These are phyloP conservation scores for Metschnikowia vanudenii DNA, from an alignment of 805 yeast species.

Conservation along the genomic window DNA sequence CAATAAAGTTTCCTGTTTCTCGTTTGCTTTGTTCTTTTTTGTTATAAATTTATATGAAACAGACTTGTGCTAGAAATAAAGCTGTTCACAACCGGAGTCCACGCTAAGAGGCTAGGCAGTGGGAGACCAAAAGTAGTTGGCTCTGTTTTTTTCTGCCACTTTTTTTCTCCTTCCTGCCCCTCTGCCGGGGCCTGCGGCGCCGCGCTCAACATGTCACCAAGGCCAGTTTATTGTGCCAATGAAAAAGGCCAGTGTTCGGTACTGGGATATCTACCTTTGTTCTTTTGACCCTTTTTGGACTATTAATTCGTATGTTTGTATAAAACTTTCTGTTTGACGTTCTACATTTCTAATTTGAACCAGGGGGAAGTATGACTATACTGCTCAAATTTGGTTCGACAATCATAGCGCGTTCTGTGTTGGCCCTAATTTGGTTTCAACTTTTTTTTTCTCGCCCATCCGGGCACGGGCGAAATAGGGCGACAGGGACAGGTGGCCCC, in stretches of 20 bases:
- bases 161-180: conserved; percentile 2
- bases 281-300: background rate
- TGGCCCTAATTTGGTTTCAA: background rate
- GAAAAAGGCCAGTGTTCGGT: no score
- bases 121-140: conserved; percentile 4
- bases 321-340: no score
- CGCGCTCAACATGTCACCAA: conserved; percentile 2
- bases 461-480: background rate
- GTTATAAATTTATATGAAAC: no score
- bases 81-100: background rate
- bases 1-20: background rate
- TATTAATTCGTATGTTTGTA: no score
- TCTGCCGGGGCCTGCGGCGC: conserved; percentile 6
- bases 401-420: background rate
- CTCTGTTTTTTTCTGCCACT: conserved; percentile 3
- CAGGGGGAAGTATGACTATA: no score
- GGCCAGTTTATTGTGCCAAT: no score
- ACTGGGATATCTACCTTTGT: background rate
- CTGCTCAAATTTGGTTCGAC: background rate
- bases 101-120: conserved; percentile 2
- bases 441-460: background rate
- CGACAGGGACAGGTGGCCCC: background rate
- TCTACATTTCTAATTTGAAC: no score
- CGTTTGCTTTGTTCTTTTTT: no score
- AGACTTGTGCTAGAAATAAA: no score